phyloP scores from a whole-genome alignment of 2,329 filamentous ascomycete species.

The Colletotrichum sp. region DNA sequence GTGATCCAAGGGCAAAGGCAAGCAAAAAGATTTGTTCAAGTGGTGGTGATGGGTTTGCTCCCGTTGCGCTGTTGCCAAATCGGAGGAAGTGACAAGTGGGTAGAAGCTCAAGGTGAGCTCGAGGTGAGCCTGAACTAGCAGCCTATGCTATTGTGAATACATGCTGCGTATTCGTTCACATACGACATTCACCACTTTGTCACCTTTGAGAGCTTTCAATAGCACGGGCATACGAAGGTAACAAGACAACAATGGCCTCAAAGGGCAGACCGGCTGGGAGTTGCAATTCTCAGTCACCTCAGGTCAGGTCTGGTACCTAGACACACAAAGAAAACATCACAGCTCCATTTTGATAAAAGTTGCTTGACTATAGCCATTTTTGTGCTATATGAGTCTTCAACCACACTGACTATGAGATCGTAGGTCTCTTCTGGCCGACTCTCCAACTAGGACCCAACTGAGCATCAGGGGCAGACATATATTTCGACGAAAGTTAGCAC shows the following conservation, averaged over 20 bases:
- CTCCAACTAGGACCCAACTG: not conserved
- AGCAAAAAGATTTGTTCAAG: not conserved
- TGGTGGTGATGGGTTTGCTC: not conserved
- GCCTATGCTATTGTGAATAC: not conserved
- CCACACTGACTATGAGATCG: not conserved
- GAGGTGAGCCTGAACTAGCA: not conserved
- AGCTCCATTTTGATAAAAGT: fast-evolving
- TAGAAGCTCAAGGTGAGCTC: not conserved
- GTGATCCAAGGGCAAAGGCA: not conserved
- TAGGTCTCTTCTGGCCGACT: not conserved
- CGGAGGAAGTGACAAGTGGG: not conserved
- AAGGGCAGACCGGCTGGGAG: not conserved
- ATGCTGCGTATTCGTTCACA: not conserved
- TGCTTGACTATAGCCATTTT: fast-evolving
- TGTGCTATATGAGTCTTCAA: too few relatives aligned
- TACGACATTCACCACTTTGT: not conserved
- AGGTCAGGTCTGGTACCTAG: not conserved
- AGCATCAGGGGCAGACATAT: not conserved
- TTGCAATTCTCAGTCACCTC: not conserved
- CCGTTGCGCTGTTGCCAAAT: not conserved
- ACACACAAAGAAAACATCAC: not conserved
- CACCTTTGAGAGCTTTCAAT: not conserved
- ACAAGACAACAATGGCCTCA: not conserved
- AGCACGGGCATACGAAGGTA: not conserved
- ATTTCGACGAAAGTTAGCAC: not conserved